Conservation (phyloP, 169 alveolate species). For the Plasmodium billcollinsi region DNA sequence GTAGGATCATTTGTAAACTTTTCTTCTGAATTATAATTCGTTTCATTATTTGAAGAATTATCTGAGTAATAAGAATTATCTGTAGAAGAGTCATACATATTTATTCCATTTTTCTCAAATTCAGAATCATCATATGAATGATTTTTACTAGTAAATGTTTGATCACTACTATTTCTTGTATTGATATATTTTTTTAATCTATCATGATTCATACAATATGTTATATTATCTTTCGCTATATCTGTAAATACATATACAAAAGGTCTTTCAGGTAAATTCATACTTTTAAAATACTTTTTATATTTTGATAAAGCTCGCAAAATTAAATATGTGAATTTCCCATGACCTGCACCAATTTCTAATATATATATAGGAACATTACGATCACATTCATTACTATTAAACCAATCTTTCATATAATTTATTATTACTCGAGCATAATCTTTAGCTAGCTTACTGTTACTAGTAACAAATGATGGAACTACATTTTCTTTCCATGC, state of each 20-base stretch:
- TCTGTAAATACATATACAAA: constrained; percentile 89
- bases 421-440: constrained; percentile 87
- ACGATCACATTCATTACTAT: constrained; percentile 73
- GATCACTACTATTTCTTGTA: constrained; percentile 52
- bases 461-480: constrained; percentile 89
- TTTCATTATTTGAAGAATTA: constrained; percentile 33
- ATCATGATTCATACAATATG: constrained; percentile 80
- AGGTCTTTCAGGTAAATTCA: constrained; percentile 86
- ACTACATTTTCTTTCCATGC: constrained; percentile 89
- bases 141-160: constrained; percentile 51
- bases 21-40: constrained; percentile 54
- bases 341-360: constrained; percentile 90
- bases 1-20: constrained; percentile 15
- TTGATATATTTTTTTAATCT: constrained; percentile 77
- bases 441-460: constrained; percentile 86
- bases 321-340: constrained; percentile 85
- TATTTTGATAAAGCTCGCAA: constrained; percentile 85
- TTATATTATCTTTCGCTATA: constrained; percentile 84
- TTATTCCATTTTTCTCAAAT: constrained; percentile 28
- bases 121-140: constrained; percentile 61
- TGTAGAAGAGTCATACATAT: constrained; percentile 23
- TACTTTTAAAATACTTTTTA: constrained; percentile 80
- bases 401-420: constrained; percentile 85
- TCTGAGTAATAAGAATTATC: constrained; percentile 1
- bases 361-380: constrained; percentile 80